These are phyloP conservation scores for Opeltia flavorubescens DNA, from an alignment of 495 filamentous ascomycete species.

Conservation along the genomic window DNA sequence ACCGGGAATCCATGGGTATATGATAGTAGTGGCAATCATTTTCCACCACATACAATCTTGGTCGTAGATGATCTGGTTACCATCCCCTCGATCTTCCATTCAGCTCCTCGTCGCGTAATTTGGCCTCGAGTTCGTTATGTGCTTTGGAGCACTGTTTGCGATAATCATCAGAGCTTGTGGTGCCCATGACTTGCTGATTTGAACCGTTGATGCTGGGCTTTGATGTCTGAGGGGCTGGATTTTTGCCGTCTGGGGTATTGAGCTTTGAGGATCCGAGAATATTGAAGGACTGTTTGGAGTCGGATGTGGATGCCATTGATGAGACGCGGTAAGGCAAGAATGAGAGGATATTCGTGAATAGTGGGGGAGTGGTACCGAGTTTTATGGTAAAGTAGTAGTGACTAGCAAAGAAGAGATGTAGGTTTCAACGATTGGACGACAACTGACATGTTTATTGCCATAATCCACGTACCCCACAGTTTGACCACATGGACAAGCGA, in stretches of 20 bases:
- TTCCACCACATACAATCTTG: too few relatives aligned
- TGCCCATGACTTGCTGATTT: slow-evolving; percentile 1
- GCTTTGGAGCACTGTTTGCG: slow-evolving; percentile 7
- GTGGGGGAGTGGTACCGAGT: too few relatives aligned
- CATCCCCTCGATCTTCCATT: slow-evolving; percentile 3
- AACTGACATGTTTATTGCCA: not conserved
- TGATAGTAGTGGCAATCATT: too few relatives aligned
- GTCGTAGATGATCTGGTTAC: not conserved
- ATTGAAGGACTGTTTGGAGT: slow-evolving; percentile 10
- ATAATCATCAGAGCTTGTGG: slow-evolving; percentile 7
- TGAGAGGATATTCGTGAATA: not conserved
- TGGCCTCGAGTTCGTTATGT: slow-evolving; percentile 4
- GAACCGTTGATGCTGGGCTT: not conserved
- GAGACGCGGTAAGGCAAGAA: not conserved
- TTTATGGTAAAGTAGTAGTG: too few relatives aligned
- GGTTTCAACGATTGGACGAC: too few relatives aligned
- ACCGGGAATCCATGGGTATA: too few relatives aligned
- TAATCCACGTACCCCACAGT: not conserved
- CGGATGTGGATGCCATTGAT: slow-evolving; percentile 7
- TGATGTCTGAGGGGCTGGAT: slow-evolving; percentile 8
- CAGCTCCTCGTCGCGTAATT: not conserved
- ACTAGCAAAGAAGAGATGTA: too few relatives aligned
- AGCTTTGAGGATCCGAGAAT: slow-evolving; percentile 18
- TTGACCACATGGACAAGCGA: not conserved
- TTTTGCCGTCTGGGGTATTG: slow-evolving; percentile 15